A percentile compares a stretch with the other conserved stretches of the same genome.
phyloP scores from a whole-genome alignment of 1,284 basidiomycete species.

The Inonotus hispidus region DNA sequence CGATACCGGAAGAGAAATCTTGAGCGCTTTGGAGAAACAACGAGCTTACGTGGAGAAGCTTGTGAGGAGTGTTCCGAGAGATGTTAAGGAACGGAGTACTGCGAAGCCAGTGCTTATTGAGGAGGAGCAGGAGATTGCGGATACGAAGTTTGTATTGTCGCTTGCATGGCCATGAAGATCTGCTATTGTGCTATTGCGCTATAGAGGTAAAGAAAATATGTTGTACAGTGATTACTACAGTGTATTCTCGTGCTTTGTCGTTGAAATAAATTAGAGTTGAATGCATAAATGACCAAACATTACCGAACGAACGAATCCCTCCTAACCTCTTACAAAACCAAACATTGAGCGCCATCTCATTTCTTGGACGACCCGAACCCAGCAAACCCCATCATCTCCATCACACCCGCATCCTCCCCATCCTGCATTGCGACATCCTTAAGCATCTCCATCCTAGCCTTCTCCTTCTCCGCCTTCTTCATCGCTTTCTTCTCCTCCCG shows the following conservation, averaged over 20 bases:
- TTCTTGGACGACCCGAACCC: conserved; percentile 85
- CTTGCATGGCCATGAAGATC: conserved; percentile 41
- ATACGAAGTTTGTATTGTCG: conserved; percentile 72
- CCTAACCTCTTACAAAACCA: no score
- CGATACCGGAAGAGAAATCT: conserved; percentile 60
- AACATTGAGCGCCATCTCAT: conserved; percentile 32
- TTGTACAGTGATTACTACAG: conserved; percentile 15
- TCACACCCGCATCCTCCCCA: conserved; percentile 54
- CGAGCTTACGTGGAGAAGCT: conserved; percentile 73
- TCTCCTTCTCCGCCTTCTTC: conserved; percentile 69
- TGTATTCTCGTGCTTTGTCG: conserved; percentile 7
- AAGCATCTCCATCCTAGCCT: conserved; percentile 55
- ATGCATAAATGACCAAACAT: not conserved
- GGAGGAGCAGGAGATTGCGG: conserved; percentile 85
- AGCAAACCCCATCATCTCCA: conserved; percentile 88
- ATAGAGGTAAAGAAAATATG: conserved; percentile 19
- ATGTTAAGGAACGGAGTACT: conserved; percentile 48
- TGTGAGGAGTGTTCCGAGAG: conserved; percentile 67
- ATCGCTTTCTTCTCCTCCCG: conserved; percentile 67
- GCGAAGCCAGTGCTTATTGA: conserved; percentile 58
- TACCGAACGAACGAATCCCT: not conserved
- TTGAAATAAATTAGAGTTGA: conserved; percentile 14
- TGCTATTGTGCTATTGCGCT: not conserved
- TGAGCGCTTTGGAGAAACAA: conserved; percentile 67
- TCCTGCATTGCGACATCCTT: conserved; percentile 44